These are phyloP conservation scores for Ceratocystis cubensis DNA, from an alignment of 2,329 filamentous ascomycete genomes.

Conservation along the genomic window DNA sequence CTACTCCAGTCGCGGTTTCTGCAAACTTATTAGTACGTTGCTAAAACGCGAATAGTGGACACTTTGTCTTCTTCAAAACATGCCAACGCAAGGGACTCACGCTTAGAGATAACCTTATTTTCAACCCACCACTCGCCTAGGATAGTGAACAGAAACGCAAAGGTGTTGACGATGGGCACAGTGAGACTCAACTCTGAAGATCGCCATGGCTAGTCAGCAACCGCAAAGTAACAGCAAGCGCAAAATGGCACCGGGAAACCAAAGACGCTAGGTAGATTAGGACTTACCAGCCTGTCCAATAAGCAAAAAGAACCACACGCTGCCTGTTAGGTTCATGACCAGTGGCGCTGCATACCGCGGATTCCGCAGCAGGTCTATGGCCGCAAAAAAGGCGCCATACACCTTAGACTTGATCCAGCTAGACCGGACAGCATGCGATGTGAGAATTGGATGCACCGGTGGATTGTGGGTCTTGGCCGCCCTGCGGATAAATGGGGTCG, in stretches of 20 bases:
- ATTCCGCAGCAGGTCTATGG: slow-evolving; percentile 64
- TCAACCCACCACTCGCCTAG: slow-evolving; percentile 92
- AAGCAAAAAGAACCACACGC: slow-evolving; percentile 90
- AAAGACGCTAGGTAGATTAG: slow-evolving; percentile 4
- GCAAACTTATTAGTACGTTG: background rate
- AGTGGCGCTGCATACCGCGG: slow-evolving; percentile 77
- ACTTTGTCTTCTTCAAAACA: background rate
- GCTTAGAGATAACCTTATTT: slow-evolving; percentile 72
- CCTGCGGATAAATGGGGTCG: slow-evolving; percentile 79
- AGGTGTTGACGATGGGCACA: slow-evolving; percentile 85
- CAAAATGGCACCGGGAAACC: background rate
- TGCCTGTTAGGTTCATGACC: slow-evolving; percentile 79
- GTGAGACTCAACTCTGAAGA: slow-evolving; percentile 71
- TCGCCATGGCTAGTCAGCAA: background rate
- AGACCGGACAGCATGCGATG: slow-evolving; percentile 37
- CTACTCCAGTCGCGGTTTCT: slow-evolving; percentile 80
- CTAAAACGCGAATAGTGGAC: slow-evolving; percentile 11
- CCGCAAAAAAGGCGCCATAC: slow-evolving; percentile 57
- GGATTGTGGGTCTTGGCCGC: slow-evolving; percentile 67
- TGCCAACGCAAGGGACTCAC: slow-evolving; percentile 35
- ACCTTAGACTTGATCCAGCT: slow-evolving; percentile 52
- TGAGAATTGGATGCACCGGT: slow-evolving; percentile 43
- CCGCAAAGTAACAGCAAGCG: background rate
- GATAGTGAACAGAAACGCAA: slow-evolving; percentile 93
- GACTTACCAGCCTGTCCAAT: slow-evolving; percentile 79